A percentile compares a stretch with the other conserved stretches of the same genome.
These are phyloP conservation scores for Suillus lakei DNA, from an alignment of 768 basidiomycete genomes.

Conservation along the genomic window DNA sequence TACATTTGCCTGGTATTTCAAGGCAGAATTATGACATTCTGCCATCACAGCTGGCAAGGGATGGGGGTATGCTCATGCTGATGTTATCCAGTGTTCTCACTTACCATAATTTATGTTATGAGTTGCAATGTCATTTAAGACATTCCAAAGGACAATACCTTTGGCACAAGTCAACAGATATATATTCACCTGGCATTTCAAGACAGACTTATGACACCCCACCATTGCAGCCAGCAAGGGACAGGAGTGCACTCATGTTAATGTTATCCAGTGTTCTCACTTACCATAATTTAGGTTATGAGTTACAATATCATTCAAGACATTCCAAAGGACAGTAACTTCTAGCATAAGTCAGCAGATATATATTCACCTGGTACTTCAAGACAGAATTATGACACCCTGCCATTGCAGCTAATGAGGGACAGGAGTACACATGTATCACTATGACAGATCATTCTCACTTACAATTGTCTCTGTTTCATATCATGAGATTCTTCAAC, in stretches of 20 bases:
- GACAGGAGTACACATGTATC: too few relatives aligned
- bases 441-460: too few relatives aligned
- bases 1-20: not conserved
- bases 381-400: not conserved
- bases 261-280: too few relatives aligned
- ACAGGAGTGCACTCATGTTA: too few relatives aligned
- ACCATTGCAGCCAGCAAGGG: not conserved
- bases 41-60: too few relatives aligned
- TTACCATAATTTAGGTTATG: too few relatives aligned
- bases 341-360: not conserved
- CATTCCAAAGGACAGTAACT: not conserved
- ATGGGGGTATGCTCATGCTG: too few relatives aligned
- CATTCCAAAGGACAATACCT: not conserved
- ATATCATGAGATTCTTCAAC: too few relatives aligned
- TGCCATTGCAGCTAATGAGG: not conserved
- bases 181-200: not conserved
- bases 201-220: not conserved
- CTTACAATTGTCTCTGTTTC: too few relatives aligned
- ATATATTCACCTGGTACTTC: not conserved
- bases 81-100: not conserved
- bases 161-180: not conserved
- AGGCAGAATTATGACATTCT: not conserved
- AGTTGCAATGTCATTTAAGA: not conserved
- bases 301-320: not conserved
- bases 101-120: not conserved